Evolutionary conservation across 768 basidiomycete genomes (phyloP), one percentile per base, ranked within the genome.

Genomic region (Flagelloscypha sp.): DNA sequence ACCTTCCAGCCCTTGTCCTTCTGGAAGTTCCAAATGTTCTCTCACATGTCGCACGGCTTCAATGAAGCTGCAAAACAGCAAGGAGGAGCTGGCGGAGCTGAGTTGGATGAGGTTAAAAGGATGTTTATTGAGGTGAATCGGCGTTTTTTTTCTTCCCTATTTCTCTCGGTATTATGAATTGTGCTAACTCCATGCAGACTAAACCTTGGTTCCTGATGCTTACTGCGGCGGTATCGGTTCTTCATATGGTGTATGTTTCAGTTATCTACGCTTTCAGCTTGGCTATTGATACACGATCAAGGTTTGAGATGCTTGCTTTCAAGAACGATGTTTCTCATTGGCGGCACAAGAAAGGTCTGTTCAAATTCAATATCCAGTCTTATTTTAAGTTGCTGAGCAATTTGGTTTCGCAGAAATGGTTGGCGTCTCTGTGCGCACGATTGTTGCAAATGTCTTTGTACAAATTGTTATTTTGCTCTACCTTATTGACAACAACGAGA

Each of bases 231-330:
- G 94, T 98, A 50, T 85, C 84, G 53, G 44, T 95, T 16, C 59
- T 99, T 42, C 95, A 99, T 58, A 74, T 79, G 46, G 61, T 95
- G 80, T 93, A 48, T 59, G 84, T 71, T 20, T 27, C 13, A 17
- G 15, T 37, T 40, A 13, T 33, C 16, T 35, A 41, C 38, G 32
- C 32, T 20, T 45, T 23, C 10, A 28, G 19, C 17, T 18, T 24
- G 15, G 38, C 21, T 30, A 38, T 25, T 35, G 38, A 24, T 17
- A 47, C 34, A 4, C 7, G 20, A 8, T 33, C 8, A 49, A 89
- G 87, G 17, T 94, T 95, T 54, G 90, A 94, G 62, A 85, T 95
- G 76, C 65, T 95, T 38, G 94, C 94, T 10, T 97, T 98, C 75
- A 87, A 85, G 53, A 83, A 77, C 18, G 94, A 98, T 50, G 87